Percentiles rank a stretch among this genome's conserved stretches.
phyloP scores from a whole-genome alignment of 2,329 filamentous ascomycete species.

The Grosmannia clavigera region DNA sequence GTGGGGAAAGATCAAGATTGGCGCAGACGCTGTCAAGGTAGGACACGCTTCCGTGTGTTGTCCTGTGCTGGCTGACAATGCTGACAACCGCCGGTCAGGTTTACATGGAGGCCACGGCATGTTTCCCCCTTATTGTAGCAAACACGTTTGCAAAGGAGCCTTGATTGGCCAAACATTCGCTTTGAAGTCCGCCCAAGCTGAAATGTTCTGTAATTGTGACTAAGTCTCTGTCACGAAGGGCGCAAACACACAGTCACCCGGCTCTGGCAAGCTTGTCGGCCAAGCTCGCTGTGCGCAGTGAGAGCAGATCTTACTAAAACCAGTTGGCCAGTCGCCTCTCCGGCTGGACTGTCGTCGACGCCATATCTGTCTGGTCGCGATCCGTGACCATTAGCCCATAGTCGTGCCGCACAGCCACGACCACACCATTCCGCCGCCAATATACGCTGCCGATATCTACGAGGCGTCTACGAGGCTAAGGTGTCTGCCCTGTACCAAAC shows the following conservation, averaged over 20 bases:
- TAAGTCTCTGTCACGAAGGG: no score
- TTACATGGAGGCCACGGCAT: constrained; percentile 51
- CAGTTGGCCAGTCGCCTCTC: constrained; percentile 24
- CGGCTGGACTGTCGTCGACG: constrained; percentile 21
- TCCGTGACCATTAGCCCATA: constrained; percentile 33
- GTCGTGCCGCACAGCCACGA: constrained; percentile 39
- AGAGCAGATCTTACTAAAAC: constrained; percentile 25
- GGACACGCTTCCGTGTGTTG: neutral
- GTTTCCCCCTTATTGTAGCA: constrained; percentile 54
- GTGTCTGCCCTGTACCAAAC: neutral
- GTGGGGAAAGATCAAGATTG: constrained; percentile 95
- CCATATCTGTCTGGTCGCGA: constrained; percentile 20
- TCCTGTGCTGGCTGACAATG: neutral
- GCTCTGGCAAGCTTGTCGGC: neutral
- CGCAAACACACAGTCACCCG: no score
- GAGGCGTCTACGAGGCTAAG: constrained; percentile 17
- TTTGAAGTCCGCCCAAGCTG: neutral
- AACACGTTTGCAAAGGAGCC: constrained; percentile 51
- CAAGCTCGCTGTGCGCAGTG: no score
- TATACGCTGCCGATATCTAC: constrained; percentile 40
- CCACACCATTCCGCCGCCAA: constrained; percentile 40
- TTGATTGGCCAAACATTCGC: constrained; percentile 5
- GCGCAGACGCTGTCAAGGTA: constrained; percentile 81
- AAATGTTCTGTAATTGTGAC: neutral
- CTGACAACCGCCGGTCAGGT: constrained; percentile 27